Conservation (phyloP, 495 filamentous ascomycete genomes). For the Penicillium riverlandense region DNA sequence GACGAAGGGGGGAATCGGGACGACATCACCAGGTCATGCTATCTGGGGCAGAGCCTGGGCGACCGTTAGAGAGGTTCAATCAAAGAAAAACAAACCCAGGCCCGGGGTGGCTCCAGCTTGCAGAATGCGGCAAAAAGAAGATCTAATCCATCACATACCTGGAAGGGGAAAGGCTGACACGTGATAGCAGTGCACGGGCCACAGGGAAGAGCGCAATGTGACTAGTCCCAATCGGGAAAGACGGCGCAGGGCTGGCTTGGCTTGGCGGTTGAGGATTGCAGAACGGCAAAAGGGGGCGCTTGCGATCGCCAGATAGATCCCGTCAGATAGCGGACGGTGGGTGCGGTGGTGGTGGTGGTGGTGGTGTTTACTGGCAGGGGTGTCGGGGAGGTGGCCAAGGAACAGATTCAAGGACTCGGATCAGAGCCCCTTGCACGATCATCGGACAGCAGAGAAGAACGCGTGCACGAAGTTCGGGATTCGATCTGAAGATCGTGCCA, state of each 20-base stretch:
- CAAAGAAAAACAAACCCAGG: not conserved
- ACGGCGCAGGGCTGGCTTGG: not conserved
- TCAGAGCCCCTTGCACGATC: too few species aligned
- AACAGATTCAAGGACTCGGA: too few species aligned
- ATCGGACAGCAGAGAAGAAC: too few species aligned
- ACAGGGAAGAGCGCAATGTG: constrained; percentile 2
- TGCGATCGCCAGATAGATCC: too few species aligned
- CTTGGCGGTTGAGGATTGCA: not conserved
- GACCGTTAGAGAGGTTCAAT: constrained; percentile 1
- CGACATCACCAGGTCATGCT: constrained; percentile 46
- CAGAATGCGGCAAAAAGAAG: constrained; percentile 1
- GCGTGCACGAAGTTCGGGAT: too few species aligned
- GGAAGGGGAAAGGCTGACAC: not conserved
- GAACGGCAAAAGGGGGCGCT: too few species aligned
- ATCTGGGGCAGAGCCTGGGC: constrained; percentile 14
- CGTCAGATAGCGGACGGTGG: too few species aligned
- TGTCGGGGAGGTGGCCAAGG: too few species aligned
- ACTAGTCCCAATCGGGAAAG: not conserved
- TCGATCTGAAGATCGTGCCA: too few species aligned
- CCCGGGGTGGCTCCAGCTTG: too few species aligned
- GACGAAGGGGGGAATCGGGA: constrained; percentile 39
- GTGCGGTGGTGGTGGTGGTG: too few species aligned
- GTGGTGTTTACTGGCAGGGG: too few species aligned
- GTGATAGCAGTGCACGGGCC: constrained; percentile 9
- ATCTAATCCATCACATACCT: constrained; percentile 1